Evolutionary conservation across 352 stramenopile species (phyloP), one percentile per base, ranked within the genome.

Genomic region (Albugo laibachii): DNA sequence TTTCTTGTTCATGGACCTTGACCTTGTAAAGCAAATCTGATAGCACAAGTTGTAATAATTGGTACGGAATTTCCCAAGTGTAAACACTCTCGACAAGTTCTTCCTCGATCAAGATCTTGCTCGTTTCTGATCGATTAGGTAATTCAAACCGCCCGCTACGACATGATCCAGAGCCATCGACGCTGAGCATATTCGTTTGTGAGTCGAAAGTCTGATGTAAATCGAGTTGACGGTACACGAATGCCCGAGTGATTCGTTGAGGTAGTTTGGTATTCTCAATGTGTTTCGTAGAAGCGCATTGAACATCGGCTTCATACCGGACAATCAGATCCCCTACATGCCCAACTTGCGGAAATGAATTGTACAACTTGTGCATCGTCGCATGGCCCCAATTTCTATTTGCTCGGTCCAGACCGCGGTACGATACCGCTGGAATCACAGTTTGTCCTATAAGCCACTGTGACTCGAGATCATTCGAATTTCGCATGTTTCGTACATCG

Each of bases 61-160:
- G 77, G 47, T 84, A 86, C 27, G 77, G 77, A 41, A 91, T 77
- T 48, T 86, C 72, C 74, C 74, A 91, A 37, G 77, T 91, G 50
- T 80, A 91, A n/a, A 85, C 74, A 48, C 77, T 91, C 52, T 91
- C 77, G 19, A 91, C 76, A 13, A 91, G 51, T 51, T 87, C 77
- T 65, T 91, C 77, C 62, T 91, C 77, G 1, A 85, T 67, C 18
- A 91, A 57, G 36, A 85, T 62, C 54, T 89, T 89, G 3, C 20
- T 19, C 8, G 38, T 43, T 19, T 24, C 16, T 24, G 16, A 24
- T 19, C 38, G 38, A 19, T 43, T 24, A 43, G 3, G 20, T 24
- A 43, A 43, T 43, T 8, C 38, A 31, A 31, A 43, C 3, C 38
- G 20, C 8, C 8, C 8, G 16, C 38, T 24, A 43, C 38, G 36